Base-by-base conservation (phyloP, 1,139 yeast genomes). In the Sugiyamaella xylanicola region DNA sequence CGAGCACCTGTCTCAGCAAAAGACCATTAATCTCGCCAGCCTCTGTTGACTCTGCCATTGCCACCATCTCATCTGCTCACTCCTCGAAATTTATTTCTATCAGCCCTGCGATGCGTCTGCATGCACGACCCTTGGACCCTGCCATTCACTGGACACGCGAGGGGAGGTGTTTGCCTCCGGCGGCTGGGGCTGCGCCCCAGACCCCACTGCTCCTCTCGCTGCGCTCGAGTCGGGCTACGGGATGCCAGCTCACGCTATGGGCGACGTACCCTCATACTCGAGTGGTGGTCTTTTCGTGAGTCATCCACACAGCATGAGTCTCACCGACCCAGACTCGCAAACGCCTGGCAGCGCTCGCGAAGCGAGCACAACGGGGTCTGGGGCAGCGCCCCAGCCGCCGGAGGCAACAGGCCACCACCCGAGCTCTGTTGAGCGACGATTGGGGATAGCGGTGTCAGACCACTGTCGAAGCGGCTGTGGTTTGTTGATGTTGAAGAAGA, bases 1-100 rank as follows among this genome's bases (percentile, higher is more conserved):
- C 65, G 29, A 65, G 42, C 4, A 50, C 36, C 35, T 50, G 48
- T n/a, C 15, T 35, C 2, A 50, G 36, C 29, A 25, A 16, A 4
- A 48, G 29, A 22, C 27, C 15, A 8, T 15, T n/a, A 15, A 4
- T 32, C 37, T 32, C 37, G 4, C 37, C 15, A n/a, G 37, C 15
- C 32, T 5, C 5, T 11, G 37, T n/a, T 8, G 37, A 32, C 37
- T 11, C 37, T n/a, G 13, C 15, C 37, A 32, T 32, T 32, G 15
- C 15, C 37, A 32, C 13, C 15, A 25, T 25, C 29, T 9, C 29
- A n/a, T 25, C 29, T 25, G 29, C 5, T 25, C 29, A 5, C 8
- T 9, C 5, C 29, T 13, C 13, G 15, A 32, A 8, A n/a, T 32
- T 32, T n/a, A 32, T 32, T 13, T 11, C 13, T 13, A 4, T 21